These are phyloP conservation scores for Thyridium curvatum DNA, from an alignment of 2,329 filamentous ascomycete genomes.

Conservation along the genomic window DNA sequence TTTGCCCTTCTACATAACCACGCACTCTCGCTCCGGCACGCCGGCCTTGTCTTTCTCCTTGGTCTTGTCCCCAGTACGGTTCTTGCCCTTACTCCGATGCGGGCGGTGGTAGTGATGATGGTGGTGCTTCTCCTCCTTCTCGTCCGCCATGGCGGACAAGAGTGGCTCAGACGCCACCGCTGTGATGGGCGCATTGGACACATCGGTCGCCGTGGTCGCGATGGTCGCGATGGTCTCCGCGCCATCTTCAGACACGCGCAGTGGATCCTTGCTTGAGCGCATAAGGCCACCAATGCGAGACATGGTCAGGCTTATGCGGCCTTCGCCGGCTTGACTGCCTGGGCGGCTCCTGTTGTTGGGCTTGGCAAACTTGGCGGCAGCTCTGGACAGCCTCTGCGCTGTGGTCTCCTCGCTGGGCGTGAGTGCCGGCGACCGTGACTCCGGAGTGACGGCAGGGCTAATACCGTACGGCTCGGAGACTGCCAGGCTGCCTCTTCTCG, in stretches of 20 bases:
- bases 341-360: slow-evolving; percentile 42
- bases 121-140: slow-evolving; percentile 14
- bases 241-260: slow-evolving; percentile 21
- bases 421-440: slow-evolving; percentile 27
- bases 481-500: slow-evolving; percentile 44
- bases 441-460: slow-evolving; percentile 6
- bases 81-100: slow-evolving; percentile 10
- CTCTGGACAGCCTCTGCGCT: slow-evolving; percentile 48
- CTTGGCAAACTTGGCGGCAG: slow-evolving; percentile 48
- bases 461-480: slow-evolving; percentile 30
- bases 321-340: slow-evolving; percentile 51
- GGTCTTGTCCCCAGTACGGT: slow-evolving; percentile 11
- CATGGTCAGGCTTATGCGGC: slow-evolving; percentile 51
- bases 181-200: slow-evolving; percentile 10
- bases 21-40: slow-evolving; percentile 22
- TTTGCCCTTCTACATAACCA: slow-evolving; percentile 17
- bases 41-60: slow-evolving; percentile 14
- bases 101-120: slow-evolving; percentile 11
- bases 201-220: slow-evolving; percentile 12
- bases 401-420: slow-evolving; percentile 48
- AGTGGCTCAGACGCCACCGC: slow-evolving; percentile 4
- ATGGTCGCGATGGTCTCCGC: slow-evolving; percentile 11
- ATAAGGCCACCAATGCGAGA: slow-evolving; percentile 46
- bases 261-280: slow-evolving; percentile 43
- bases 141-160: slow-evolving; percentile 14